Evolutionary conservation across 768 basidiomycete genomes (phyloP).

Genomic region (Pleurotus ostreatus): DNA sequence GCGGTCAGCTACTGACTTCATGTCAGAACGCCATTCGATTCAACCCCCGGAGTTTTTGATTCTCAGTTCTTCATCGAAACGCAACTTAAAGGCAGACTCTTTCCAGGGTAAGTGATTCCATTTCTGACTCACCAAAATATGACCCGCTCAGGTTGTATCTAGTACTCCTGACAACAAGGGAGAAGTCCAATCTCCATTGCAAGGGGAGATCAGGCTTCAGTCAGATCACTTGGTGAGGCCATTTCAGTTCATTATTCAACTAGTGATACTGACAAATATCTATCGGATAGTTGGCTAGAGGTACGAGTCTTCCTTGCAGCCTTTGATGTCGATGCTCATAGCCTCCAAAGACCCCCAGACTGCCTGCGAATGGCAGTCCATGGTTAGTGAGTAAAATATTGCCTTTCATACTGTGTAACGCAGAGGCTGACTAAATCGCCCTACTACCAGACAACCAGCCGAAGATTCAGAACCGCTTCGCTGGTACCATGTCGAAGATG

Average conservation of each 20-base stretch:
- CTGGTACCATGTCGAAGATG: constrained; percentile 40
- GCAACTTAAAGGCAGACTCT: constrained; percentile 37
- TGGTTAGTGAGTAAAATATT: constrained; percentile 25
- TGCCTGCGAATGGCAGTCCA: constrained; percentile 44
- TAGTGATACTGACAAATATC: neutral
- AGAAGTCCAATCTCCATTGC: constrained; percentile 34
- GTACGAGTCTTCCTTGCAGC: constrained; percentile 7
- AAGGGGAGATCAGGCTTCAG: constrained; percentile 39
- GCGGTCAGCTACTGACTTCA: neutral
- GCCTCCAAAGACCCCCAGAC: constrained; percentile 34
- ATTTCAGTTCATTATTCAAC: neutral
- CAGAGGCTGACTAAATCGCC: neutral
- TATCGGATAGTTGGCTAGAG: constrained; percentile 21
- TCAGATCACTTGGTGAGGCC: constrained; percentile 32
- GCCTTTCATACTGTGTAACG: neutral
- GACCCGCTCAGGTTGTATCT: too few species aligned
- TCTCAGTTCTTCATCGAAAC: constrained; percentile 44
- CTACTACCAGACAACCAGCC: constrained; percentile 24
- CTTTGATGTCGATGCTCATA: neutral
- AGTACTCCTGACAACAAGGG: constrained; percentile 33
- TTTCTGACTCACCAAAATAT: neutral
- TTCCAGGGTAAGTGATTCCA: constrained; percentile 30
- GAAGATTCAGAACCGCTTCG: constrained; percentile 30
- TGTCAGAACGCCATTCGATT: constrained; percentile 39
- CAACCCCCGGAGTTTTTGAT: constrained; percentile 39